Evolutionary conservation across 2,329 filamentous ascomycete species (phyloP).

Genomic region (Gyromitra esculenta): DNA sequence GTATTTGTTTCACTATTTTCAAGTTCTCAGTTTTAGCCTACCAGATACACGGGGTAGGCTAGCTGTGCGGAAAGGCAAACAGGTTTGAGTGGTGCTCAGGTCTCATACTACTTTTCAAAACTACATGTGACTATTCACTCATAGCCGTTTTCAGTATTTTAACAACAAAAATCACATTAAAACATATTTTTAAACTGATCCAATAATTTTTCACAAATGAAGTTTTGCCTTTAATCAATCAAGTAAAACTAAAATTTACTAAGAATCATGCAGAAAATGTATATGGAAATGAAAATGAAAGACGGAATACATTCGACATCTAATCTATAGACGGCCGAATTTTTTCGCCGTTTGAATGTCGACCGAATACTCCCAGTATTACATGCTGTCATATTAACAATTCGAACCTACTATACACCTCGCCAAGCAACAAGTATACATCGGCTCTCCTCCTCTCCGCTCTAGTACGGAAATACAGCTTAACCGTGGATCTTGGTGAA

Average conservation of each 20-base stretch:
- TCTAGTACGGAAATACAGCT: neutral
- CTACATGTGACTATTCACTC: neutral
- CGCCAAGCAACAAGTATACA: conserved; percentile 12
- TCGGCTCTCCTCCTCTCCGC: neutral
- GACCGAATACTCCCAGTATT: conserved; percentile 14
- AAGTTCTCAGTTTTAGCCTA: neutral
- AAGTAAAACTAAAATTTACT: conserved; percentile 24
- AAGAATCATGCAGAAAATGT: conserved; percentile 18
- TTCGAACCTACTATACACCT: conserved; percentile 5
- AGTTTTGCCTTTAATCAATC: neutral
- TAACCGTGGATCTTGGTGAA: conserved; percentile 59
- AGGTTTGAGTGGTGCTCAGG: neutral
- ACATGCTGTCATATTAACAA: conserved; percentile 41
- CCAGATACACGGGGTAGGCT: conserved; percentile 8
- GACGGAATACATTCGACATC: conserved; percentile 24
- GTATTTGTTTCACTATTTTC: neutral
- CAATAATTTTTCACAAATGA: neutral
- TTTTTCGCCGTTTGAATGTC: neutral
- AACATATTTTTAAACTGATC: neutral
- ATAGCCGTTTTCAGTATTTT: neutral
- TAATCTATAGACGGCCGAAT: conserved; percentile 38
- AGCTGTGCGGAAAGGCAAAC: neutral
- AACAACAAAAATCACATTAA: conserved; percentile 23
- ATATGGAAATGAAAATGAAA: neutral
- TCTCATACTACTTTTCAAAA: neutral